phyloP scores from a whole-genome alignment of 2,329 filamentous ascomycete genomes.

The Paecilomyces sp. region DNA sequence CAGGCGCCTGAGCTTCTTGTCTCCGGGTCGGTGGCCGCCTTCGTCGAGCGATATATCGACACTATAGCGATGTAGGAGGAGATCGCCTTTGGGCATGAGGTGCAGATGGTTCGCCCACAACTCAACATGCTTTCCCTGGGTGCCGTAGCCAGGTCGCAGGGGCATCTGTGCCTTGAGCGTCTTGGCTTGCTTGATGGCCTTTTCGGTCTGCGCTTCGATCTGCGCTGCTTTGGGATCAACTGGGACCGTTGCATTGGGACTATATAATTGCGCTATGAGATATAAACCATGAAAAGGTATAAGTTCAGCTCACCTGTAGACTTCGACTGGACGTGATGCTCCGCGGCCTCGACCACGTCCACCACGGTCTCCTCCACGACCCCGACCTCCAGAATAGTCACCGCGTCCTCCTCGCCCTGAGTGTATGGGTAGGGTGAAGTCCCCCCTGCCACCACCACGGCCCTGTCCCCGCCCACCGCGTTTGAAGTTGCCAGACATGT shows the following conservation, averaged over 20 bases:
- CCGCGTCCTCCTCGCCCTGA: constrained; percentile 9
- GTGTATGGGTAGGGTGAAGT: constrained; percentile 3
- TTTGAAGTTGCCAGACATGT: constrained; percentile 3
- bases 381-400: not conserved
- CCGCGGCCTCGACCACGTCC: not conserved
- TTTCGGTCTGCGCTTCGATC: not conserved
- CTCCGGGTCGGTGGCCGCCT: constrained; percentile 15
- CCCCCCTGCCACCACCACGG: constrained; percentile 11
- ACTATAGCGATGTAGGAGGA: constrained; percentile 36
- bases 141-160: constrained; percentile 28
- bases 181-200: not conserved
- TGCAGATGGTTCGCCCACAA: constrained; percentile 35
- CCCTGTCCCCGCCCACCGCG: constrained; percentile 17
- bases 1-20: constrained; percentile 41
- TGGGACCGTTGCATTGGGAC: not conserved
- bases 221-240: not conserved
- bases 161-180: not conserved
- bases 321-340: not conserved
- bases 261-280: not conserved
- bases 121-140: constrained; percentile 19
- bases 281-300: not conserved
- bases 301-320: not conserved
- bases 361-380: not conserved
- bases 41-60: constrained; percentile 24
- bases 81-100: constrained; percentile 23